phyloP scores from a whole-genome alignment of 768 basidiomycete species.

The Suillus hirtellus region DNA sequence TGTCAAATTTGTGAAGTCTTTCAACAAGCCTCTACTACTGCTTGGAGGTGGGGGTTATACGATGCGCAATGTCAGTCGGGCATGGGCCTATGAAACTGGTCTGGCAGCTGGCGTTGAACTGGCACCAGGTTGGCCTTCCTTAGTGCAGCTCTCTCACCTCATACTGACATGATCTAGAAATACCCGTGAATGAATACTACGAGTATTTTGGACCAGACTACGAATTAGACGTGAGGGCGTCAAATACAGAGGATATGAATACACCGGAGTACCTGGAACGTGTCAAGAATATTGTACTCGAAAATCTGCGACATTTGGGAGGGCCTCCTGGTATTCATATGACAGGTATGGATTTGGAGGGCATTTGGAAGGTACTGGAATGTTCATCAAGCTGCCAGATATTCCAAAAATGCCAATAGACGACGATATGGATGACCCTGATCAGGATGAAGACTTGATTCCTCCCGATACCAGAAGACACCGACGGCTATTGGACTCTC shows the following conservation, averaged over 20 bases:
- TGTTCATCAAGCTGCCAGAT: constrained; percentile 45
- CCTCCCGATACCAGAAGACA: constrained; percentile 77
- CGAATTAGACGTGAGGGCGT: constrained; percentile 89
- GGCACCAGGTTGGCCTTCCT: constrained; percentile 57
- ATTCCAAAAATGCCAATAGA: constrained; percentile 86
- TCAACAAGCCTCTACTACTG: constrained; percentile 89
- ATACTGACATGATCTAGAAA: constrained; percentile 55
- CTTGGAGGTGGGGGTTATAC: constrained; percentile 98
- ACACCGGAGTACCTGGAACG: constrained; percentile 91
- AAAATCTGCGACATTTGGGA: constrained; percentile 82
- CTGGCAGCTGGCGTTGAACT: constrained; percentile 97
- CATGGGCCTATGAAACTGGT: constrained; percentile 98
- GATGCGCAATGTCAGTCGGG: constrained; percentile 94
- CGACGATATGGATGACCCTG: constrained; percentile 75
- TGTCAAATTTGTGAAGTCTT: constrained; percentile 95
- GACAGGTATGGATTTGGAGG: constrained; percentile 53
- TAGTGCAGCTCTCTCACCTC: background rate
- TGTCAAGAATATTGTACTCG: constrained; percentile 88
- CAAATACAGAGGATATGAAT: constrained; percentile 95
- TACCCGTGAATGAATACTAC: constrained; percentile 98
- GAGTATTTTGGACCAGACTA: constrained; percentile 99
- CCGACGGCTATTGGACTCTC: constrained; percentile 74
- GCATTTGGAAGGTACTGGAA: background rate
- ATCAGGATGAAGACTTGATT: constrained; percentile 81
- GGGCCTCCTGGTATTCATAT: constrained; percentile 94